Evolutionary conservation across 805 yeast genomes (phyloP), one percentile per base, ranked within the genome.

Genomic region (Candida glaebosa): DNA sequence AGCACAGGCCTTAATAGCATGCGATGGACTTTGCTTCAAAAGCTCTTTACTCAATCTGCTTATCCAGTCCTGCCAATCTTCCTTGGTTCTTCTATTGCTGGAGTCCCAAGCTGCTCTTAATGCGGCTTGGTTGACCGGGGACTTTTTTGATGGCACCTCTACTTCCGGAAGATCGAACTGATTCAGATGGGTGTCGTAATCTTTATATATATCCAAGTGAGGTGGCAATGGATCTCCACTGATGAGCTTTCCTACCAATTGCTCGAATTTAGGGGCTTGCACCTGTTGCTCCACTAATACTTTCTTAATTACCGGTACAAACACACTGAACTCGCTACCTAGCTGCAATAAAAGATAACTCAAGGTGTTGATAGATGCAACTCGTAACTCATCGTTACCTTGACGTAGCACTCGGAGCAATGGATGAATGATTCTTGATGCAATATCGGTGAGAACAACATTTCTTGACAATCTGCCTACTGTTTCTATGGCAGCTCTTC

Each of bases 1-100:
- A 1, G 95, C 86, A 58, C 99, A 93, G 0, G 97, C 96, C 49
- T 97, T 75, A 31, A 93, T 71, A 1, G 97, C 95, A 53, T 87
- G 96, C 0, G 96, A 87, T 2, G 99, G 96, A 26, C 96, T 87
- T 57, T 90, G 96, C 52, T 86, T 87, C 48, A 93, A 67, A 25
- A 93, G 61, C 55, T 89, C 96, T 39, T 88, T 84, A 51, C 93
- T 82, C 37, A 93, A 69, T 44, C 93, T 73, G 44, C 95, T 78
- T 49, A 89, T 81, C 99, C 99, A 93, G 56, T 93, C 98, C 52
- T 86, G 91, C 99, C 99, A 93, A 51, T 93, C 99, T 52, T 90
- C 98, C 51, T 82, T 82, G 0, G 97, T 87, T 39, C 95, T 77
- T 49, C 91, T 79, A 50, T 87, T 91, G 18, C 86, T 78, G 19